These are phyloP conservation scores for Pythium dissimile DNA, from an alignment of 352 stramenopile genomes.

Conservation along the genomic window DNA sequence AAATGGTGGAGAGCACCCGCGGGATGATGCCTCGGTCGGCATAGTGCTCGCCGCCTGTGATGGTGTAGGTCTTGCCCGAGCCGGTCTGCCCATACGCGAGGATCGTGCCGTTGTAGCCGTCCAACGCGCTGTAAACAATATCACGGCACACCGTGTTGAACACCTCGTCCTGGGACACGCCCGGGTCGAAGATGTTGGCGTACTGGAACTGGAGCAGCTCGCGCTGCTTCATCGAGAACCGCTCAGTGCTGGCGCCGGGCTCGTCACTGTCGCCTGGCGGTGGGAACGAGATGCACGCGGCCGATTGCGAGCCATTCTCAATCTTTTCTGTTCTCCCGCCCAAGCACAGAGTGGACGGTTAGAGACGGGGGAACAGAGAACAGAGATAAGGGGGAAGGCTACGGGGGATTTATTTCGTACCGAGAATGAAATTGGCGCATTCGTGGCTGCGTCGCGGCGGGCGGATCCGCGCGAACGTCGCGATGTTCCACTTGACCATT, in stretches of 20 bases:
- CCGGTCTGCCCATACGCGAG: slow-evolving; percentile 89
- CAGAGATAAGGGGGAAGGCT: too few relatives aligned
- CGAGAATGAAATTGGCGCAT: slow-evolving; percentile 58
- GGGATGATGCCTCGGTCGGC: slow-evolving; percentile 95
- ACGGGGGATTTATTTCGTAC: too few relatives aligned
- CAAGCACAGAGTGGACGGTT: neutral
- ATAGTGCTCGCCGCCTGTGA: slow-evolving; percentile 89
- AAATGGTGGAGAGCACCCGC: slow-evolving; percentile 91
- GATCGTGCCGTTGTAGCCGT: slow-evolving; percentile 90
- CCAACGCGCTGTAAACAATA: slow-evolving; percentile 68
- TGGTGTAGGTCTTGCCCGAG: slow-evolving; percentile 84
- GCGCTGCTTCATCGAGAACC: slow-evolving; percentile 66
- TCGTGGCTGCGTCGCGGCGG: slow-evolving; percentile 52
- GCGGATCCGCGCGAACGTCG: slow-evolving; percentile 66
- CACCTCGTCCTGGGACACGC: slow-evolving; percentile 62
- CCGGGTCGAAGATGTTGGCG: slow-evolving; percentile 62
- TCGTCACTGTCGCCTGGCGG: slow-evolving; percentile 51
- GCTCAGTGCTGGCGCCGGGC: slow-evolving; percentile 15
- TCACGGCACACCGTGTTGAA: slow-evolving; percentile 73
- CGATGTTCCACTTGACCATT: slow-evolving; percentile 79
- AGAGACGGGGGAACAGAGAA: neutral
- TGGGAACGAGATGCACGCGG: slow-evolving; percentile 57
- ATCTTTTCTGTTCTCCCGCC: slow-evolving; percentile 34
- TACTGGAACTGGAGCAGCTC: slow-evolving; percentile 72
- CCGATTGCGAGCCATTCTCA: slow-evolving; percentile 34